A percentile compares a stretch with the other conserved stretches of the same genome.
Evolutionary conservation across 495 filamentous ascomycete species (phyloP).

Genomic region (Xeromyces bisporus): DNA sequence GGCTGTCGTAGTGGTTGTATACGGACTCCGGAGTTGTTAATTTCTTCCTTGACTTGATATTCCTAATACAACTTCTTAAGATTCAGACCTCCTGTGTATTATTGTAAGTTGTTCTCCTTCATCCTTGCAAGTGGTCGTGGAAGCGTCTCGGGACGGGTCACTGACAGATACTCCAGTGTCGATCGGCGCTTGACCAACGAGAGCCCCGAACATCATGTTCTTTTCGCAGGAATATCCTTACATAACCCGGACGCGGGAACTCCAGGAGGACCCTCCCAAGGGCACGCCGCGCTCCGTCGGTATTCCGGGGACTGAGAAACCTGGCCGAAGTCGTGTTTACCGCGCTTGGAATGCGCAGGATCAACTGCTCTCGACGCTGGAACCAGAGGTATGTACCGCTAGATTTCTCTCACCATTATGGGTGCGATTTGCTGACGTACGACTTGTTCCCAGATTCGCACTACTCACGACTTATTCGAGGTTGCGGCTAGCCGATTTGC

Average conservation of each 20-base stretch:
- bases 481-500: conserved; percentile 43
- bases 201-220: no score
- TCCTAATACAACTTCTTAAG: no score
- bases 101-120: no score
- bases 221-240: conserved; percentile 23
- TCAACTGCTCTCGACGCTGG: conserved; percentile 52
- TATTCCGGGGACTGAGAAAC: conserved; percentile 53
- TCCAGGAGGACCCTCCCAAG: conserved; percentile 25
- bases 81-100: no score
- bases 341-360: conserved; percentile 65
- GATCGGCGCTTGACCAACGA: no score
- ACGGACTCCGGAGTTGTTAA: no score
- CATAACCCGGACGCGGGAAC: conserved; percentile 25
- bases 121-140: no score
- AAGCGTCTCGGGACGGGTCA: no score
- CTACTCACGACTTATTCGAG: conserved; percentile 72
- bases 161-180: no score
- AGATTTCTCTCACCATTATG: conserved; percentile 3
- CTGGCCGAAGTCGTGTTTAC: conserved; percentile 61
- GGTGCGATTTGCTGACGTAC: not conserved
- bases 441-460: conserved; percentile 32
- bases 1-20: no score
- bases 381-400: conserved; percentile 48
- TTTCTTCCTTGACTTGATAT: no score
- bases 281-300: conserved; percentile 39